These are phyloP conservation scores for Dipodascus geniculatus DNA, from an alignment of 805 yeast genomes.

Conservation along the genomic window DNA sequence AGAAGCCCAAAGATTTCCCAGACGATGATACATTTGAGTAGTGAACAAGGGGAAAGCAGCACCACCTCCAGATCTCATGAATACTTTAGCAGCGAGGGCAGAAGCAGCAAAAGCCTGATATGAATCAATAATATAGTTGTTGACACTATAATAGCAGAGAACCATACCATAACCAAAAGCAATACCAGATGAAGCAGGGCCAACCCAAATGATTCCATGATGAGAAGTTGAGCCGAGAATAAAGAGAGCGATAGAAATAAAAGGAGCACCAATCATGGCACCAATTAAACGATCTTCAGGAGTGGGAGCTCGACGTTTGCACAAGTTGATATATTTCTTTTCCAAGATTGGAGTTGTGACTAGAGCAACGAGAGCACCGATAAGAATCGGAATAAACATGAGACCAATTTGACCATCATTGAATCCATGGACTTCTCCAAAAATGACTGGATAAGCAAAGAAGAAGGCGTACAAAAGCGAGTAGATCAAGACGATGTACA, in stretches of 20 bases:
- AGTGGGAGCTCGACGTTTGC: conserved; percentile 33
- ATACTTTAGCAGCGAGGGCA: conserved; percentile 51
- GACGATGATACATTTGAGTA: conserved; percentile 38
- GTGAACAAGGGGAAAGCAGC: conserved; percentile 49
- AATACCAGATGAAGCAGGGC: conserved; percentile 46
- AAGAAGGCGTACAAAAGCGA: conserved; percentile 87
- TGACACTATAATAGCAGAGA: conserved; percentile 57
- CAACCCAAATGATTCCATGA: conserved; percentile 35
- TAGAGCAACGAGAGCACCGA: conserved; percentile 72
- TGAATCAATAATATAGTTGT: conserved; percentile 64
- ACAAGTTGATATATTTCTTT: conserved; percentile 39
- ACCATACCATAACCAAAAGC: conserved; percentile 45
- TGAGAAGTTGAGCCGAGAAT: conserved; percentile 51
- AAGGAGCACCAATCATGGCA: conserved; percentile 35
- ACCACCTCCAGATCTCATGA: conserved; percentile 49
- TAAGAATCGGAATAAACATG: conserved; percentile 81
- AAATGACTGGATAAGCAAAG: conserved; percentile 90
- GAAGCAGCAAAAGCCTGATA: conserved; percentile 51
- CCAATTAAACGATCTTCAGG: conserved; percentile 49
- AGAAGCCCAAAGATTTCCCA: conserved; percentile 43
- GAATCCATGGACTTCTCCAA: conserved; percentile 55
- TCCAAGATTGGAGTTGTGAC: conserved; percentile 68
- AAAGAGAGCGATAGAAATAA: conserved; percentile 41
- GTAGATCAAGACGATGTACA: conserved; percentile 79
- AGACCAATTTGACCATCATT: conserved; percentile 71